Evolutionary conservation across 192 early-diverging fungal genomes (phyloP).

Genomic region (Rhizophlyctis rosea): DNA sequence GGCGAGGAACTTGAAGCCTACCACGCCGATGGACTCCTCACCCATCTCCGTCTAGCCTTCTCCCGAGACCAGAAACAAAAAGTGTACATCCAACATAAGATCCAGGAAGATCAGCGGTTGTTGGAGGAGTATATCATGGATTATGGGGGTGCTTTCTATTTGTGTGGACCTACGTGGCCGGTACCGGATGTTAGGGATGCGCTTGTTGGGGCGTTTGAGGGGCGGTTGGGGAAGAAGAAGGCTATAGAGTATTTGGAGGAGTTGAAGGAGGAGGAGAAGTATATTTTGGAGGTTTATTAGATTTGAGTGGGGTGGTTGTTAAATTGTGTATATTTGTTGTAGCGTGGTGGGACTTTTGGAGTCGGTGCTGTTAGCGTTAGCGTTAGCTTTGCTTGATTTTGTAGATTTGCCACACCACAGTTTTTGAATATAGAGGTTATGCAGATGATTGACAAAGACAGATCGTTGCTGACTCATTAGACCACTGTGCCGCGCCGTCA

Average conservation of each 20-base stretch:
- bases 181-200: slow-evolving; percentile 93
- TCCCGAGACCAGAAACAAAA: slow-evolving; percentile 92
- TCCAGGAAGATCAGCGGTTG: slow-evolving; percentile 77
- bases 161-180: slow-evolving; percentile 95
- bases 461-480: too few relatives aligned
- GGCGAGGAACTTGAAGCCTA: slow-evolving; percentile 97
- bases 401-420: too few relatives aligned
- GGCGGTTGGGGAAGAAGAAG: slow-evolving; percentile 55
- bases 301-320: too few relatives aligned
- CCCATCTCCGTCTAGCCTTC: slow-evolving; percentile 86
- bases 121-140: slow-evolving; percentile 74
- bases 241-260: slow-evolving; percentile 77
- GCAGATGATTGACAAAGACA: too few relatives aligned
- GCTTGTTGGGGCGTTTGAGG: slow-evolving; percentile 71
- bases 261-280: slow-evolving; percentile 90
- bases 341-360: too few relatives aligned
- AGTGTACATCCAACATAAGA: slow-evolving; percentile 96
- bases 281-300: slow-evolving; percentile 95
- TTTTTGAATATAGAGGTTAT: too few relatives aligned
- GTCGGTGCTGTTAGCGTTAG: too few relatives aligned
- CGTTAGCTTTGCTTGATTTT: too few relatives aligned
- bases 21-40: slow-evolving; percentile 83
- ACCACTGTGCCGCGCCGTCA: too few relatives aligned
- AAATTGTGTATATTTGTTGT: too few relatives aligned
- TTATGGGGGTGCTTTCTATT: slow-evolving; percentile 82